Conservation (phyloP, 495 filamentous ascomycete species). For the Penicillium robsamsonii region DNA sequence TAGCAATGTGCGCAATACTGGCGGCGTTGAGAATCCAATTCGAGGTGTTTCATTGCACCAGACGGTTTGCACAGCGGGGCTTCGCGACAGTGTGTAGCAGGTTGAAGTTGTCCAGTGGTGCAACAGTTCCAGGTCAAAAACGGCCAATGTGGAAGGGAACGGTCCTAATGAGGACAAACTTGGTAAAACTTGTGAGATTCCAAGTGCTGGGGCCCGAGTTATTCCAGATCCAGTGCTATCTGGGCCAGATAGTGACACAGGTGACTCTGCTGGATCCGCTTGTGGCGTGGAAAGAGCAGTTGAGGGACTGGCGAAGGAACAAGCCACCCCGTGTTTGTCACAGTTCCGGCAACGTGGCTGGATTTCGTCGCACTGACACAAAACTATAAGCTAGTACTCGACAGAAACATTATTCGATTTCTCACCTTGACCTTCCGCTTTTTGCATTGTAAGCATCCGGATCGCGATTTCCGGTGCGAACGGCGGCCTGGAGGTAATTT, state of each 20-base stretch:
- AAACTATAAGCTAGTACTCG: neutral
- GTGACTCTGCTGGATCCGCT: neutral
- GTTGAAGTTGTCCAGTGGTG: slow-evolving; percentile 41
- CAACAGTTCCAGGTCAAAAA: slow-evolving; percentile 34
- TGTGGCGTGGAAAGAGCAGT: neutral
- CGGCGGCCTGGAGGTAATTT: slow-evolving; percentile 10
- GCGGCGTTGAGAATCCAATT: slow-evolving; percentile 32
- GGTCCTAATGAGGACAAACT: slow-evolving; percentile 1
- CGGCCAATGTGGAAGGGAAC: slow-evolving; percentile 1
- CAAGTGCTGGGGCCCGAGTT: neutral
- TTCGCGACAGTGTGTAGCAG: slow-evolving; percentile 34
- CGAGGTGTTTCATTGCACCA: slow-evolving; percentile 33
- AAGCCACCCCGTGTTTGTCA: slow-evolving; percentile 14
- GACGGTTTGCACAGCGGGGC: slow-evolving; percentile 28
- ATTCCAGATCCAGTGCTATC: slow-evolving; percentile 1
- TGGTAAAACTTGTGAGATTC: neutral
- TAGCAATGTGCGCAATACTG: slow-evolving; percentile 34
- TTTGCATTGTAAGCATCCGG: slow-evolving; percentile 17
- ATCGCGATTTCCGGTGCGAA: slow-evolving; percentile 16
- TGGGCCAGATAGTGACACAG: slow-evolving; percentile 1
- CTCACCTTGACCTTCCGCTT: slow-evolving; percentile 17
- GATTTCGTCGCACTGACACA: slow-evolving; percentile 10
- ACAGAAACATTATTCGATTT: neutral
- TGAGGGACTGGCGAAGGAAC: slow-evolving; percentile 6
- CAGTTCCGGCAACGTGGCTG: slow-evolving; percentile 14